These are phyloP conservation scores for Cutaneotrichosporon sp. DNA, from an alignment of 1,284 basidiomycete genomes.

Conservation along the genomic window DNA sequence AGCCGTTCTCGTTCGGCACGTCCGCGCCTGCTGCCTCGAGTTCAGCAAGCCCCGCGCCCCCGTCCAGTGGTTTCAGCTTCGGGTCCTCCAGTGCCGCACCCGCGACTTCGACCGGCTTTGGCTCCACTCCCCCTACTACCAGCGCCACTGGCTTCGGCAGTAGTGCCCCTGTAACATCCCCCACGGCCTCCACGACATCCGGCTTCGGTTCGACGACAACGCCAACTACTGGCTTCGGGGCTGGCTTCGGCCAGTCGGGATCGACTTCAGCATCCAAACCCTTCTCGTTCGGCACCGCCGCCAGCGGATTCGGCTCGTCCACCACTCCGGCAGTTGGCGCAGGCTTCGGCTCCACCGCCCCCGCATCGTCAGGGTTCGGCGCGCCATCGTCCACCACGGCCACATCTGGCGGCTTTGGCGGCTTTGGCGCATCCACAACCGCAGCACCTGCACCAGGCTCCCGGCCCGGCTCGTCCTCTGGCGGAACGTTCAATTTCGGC, in stretches of 20 bases:
- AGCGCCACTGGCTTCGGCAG: background rate
- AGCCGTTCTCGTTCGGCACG: conserved; percentile 3
- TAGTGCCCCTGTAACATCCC: background rate
- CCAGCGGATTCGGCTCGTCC: background rate
- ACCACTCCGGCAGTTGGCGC: background rate
- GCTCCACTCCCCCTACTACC: background rate
- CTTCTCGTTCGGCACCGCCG: conserved; percentile 5
- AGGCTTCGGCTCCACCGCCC: background rate
- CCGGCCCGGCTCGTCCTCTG: background rate
- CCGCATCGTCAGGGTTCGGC: background rate
- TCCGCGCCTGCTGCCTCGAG: background rate
- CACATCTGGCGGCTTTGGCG: background rate
- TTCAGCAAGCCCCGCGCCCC: no score
- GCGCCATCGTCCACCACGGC: background rate
- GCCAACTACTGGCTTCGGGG: background rate
- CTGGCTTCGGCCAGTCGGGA: background rate
- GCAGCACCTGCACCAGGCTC: background rate
- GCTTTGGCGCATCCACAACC: background rate
- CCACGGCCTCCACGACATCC: no score
- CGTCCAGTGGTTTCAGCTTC: background rate
- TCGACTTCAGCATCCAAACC: background rate
- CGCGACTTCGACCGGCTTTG: background rate
- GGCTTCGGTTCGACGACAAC: no score
- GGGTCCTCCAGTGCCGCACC: background rate
- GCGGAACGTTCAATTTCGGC: background rate